Evolutionary conservation across 495 filamentous ascomycete genomes (phyloP), one percentile per base, ranked within the genome.

Genomic region (Penicillium dipodomyicola): DNA sequence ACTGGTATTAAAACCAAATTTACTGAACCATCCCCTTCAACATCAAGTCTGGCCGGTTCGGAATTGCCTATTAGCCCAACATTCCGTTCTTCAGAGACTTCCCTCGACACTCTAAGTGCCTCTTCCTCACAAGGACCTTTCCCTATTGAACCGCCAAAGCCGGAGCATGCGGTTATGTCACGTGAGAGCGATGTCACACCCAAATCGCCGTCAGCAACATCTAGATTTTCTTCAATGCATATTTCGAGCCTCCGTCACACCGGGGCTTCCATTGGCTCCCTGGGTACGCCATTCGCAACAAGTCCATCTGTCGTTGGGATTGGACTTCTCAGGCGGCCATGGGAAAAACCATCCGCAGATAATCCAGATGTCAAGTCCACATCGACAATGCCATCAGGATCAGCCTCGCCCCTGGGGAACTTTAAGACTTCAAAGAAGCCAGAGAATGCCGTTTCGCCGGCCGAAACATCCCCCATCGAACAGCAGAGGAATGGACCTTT

Each of bases 271-370:
- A 32, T 48, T 33, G 45, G 45, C 9, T 33, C 45, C 14, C 30
- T 48, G 23, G 45, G 45, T 19, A 25, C 44, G 19, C n/a, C 44
- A 5, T 47, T 47, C 27, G 10, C 45, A 20, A 14, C 45, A 20
- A 32, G 45, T 32, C 17, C 45, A 33, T 48, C 45, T 48, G 45
- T 48, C 30, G 45, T 48, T 19, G 45, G 45, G 10, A 48, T 48
- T 48, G 45, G 45, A 6, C 27, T 48, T 3, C 29, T 48, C 14
- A 48, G 29, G 5, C 27, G 45, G n/a, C 45, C 45, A 19, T 48
- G 45, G 45, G 45, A 48, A 19, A 23, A 27, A 4, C 32, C 48
- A 50, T 17, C 42, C 20, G 32, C 52, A 39, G 39, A 46, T 14
- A 11, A n/a, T 23, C 22, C 52, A 33, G 32, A 35, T 15, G 27